Conservation (phyloP, 345 rosid species). For the Eucalyptus caleyi region DNA sequence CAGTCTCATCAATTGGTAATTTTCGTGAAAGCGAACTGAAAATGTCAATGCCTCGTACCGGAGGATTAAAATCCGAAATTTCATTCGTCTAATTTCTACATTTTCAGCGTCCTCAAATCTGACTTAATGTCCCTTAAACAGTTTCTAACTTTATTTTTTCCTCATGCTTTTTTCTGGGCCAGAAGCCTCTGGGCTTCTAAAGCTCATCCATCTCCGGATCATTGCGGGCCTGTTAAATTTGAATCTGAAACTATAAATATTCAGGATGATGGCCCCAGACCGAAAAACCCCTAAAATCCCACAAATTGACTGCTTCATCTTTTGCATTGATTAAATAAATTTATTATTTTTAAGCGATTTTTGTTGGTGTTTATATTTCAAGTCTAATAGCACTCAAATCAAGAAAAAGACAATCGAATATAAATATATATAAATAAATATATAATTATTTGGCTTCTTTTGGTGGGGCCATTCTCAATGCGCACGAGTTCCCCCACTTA, state of each 20-base stretch:
- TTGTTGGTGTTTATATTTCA: neutral
- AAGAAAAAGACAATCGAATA: neutral
- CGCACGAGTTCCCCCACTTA: neutral
- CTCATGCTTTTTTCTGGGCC: neutral
- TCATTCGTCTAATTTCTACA: neutral
- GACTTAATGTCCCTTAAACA: neutral
- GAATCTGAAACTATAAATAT: neutral
- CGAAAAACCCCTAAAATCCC: neutral
- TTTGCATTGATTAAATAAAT: neutral
- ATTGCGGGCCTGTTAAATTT: neutral
- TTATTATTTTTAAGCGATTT: neutral
- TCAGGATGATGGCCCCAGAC: neutral
- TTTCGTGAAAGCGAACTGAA: neutral
- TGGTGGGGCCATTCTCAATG: neutral
- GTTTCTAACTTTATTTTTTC: neutral
- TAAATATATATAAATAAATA: rapidly evolving
- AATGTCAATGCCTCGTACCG: neutral
- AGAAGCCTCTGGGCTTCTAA: neutral
- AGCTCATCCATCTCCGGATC: neutral
- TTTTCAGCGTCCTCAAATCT: neutral
- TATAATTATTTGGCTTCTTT: neutral
- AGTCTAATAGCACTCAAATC: neutral
- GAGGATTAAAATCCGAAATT: neutral
- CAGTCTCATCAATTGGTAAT: neutral
- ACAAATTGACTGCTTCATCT: neutral